Evolutionary conservation across 2,329 filamentous ascomycete species (phyloP).

Genomic region (Fusarium austroafricanum): DNA sequence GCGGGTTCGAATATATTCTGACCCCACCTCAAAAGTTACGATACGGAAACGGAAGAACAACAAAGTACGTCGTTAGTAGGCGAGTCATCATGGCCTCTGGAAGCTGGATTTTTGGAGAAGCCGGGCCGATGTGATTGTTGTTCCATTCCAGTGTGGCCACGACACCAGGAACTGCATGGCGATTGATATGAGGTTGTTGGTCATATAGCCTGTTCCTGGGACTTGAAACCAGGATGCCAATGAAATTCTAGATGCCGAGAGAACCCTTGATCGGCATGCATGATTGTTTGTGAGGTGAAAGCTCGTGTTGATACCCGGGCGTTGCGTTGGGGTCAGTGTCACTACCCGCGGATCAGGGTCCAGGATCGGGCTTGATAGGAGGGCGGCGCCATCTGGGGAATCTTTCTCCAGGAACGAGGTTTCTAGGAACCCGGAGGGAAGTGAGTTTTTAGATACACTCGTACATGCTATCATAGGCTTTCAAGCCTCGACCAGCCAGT

Average conservation of each 20-base stretch:
- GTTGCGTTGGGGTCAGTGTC: neutral
- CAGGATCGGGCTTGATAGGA: neutral
- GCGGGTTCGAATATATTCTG: neutral
- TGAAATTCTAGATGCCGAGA: constrained; percentile 1
- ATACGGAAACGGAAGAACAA: constrained; percentile 23
- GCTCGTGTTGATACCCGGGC: neutral
- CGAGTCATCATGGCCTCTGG: neutral
- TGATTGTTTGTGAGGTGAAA: neutral
- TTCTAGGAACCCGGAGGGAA: neutral
- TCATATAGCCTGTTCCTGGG: neutral
- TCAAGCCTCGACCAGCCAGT: neutral
- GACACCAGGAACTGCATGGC: neutral
- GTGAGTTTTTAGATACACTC: neutral
- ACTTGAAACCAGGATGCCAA: neutral
- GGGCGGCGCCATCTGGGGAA: neutral
- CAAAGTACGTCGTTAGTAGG: neutral
- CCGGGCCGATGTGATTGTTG: neutral
- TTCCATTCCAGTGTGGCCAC: neutral
- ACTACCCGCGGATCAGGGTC: neutral
- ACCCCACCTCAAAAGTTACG: neutral
- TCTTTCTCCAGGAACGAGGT: neutral
- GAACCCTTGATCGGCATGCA: constrained; percentile 1
- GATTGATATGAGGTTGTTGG: neutral
- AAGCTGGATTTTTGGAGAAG: neutral
- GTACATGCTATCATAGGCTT: neutral